These are phyloP conservation scores for Pittosporum tobira DNA, from an alignment of 129 eudicot genomes.

Conservation along the genomic window DNA sequence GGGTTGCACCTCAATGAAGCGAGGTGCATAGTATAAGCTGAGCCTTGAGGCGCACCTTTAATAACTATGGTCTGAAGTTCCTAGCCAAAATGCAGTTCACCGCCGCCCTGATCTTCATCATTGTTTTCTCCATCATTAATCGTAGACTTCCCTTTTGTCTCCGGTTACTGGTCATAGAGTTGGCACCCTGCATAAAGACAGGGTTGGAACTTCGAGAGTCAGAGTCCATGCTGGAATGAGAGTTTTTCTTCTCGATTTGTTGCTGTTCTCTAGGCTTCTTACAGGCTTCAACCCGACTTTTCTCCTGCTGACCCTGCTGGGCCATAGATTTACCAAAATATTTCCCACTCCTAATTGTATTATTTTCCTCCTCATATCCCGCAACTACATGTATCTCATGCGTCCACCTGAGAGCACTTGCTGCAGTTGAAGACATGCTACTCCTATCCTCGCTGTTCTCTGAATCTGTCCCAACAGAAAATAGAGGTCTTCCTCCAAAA, in stretches of 20 bases:
- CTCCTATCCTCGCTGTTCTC: conserved; percentile 78
- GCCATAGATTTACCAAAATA: conserved; percentile 17
- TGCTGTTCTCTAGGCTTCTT: conserved; percentile 61
- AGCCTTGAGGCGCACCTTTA: too few relatives aligned
- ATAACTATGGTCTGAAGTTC: too few relatives aligned
- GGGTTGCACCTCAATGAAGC: too few relatives aligned
- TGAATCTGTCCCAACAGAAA: conserved; percentile 56
- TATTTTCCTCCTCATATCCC: conserved; percentile 25
- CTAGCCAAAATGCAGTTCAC: conserved; percentile 21
- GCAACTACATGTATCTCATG: conserved; percentile 24
- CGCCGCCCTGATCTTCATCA: conserved; percentile 47
- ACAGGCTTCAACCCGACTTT: conserved; percentile 27
- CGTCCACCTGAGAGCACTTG: conserved; percentile 43
- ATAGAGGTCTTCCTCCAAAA: too few relatives aligned
- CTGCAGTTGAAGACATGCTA: conserved; percentile 78
- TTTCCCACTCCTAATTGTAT: conserved; percentile 26
- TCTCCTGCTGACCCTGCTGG: conserved; percentile 50
- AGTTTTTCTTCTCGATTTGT: conserved; percentile 56
- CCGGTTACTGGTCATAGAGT: conserved; percentile 43
- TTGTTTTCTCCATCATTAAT: conserved; percentile 50
- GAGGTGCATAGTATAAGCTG: too few relatives aligned
- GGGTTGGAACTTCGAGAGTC: conserved; percentile 66
- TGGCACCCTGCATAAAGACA: conserved; percentile 59
- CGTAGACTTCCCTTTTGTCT: conserved; percentile 25
- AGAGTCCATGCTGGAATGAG: conserved; percentile 68